phyloP scores from a whole-genome alignment of 2,329 filamentous ascomycete genomes.

The Sporothrix variecibatus region DNA sequence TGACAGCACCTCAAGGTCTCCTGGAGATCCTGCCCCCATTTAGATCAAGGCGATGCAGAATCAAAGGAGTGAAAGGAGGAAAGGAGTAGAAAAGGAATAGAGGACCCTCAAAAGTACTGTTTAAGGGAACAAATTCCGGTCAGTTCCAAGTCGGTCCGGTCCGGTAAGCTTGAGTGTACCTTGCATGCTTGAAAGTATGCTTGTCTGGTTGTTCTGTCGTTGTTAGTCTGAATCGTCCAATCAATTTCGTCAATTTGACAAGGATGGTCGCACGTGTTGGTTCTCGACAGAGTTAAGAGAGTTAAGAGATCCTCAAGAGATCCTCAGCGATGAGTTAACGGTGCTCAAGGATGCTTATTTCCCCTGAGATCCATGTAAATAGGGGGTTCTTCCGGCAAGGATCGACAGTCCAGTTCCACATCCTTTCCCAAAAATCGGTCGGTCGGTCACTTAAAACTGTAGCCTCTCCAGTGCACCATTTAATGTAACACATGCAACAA shows the following conservation, averaged over 20 bases:
- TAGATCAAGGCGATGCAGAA: neutral
- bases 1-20: too few relatives aligned
- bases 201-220: neutral
- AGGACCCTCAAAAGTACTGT: neutral
- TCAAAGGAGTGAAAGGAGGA: neutral
- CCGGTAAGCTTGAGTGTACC: constrained; percentile 1
- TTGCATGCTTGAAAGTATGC: neutral
- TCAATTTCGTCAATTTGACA: neutral
- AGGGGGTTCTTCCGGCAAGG: too few relatives aligned
- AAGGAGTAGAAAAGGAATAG: neutral
- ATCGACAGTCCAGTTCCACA: neutral
- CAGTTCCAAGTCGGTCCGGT: neutral
- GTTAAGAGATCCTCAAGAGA: neutral
- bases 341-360: neutral
- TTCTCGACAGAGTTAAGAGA: too few relatives aligned
- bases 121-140: neutral
- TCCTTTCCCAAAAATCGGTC: neutral
- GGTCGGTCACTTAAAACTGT: too few relatives aligned
- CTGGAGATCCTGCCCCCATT: neutral
- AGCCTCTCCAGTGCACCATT: too few relatives aligned
- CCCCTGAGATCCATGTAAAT: neutral
- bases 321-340: neutral
- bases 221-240: neutral
- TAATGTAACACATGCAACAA: too few relatives aligned
- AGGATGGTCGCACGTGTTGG: neutral